Conservation (phyloP, 441 rosid species). For the Gossypium lobatum region DNA sequence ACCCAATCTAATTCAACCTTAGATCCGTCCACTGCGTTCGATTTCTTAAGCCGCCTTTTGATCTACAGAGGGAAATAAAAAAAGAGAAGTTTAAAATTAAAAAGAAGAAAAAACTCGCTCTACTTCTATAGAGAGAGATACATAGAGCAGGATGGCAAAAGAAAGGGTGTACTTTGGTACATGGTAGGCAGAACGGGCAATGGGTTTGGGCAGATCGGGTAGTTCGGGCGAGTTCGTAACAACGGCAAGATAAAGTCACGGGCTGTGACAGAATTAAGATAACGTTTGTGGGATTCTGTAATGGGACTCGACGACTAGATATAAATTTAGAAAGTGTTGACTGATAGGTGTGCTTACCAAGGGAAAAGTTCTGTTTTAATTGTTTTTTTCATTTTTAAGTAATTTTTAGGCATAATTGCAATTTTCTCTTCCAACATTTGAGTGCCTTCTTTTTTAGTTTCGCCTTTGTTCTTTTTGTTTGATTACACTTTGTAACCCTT, state of each 20-base stretch:
- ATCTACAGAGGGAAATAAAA: constrained; percentile 14
- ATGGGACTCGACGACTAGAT: too few species aligned
- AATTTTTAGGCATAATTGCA: too few species aligned
- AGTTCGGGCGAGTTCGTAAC: constrained; percentile 17
- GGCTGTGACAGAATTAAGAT: constrained; percentile 13
- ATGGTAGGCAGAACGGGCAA: constrained; percentile 23
- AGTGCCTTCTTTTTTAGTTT: too few species aligned
- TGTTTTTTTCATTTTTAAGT: too few species aligned
- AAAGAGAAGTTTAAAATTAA: not conserved
- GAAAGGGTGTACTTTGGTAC: constrained; percentile 25
- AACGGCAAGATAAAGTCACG: constrained; percentile 20
- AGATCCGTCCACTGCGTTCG: constrained; percentile 11
- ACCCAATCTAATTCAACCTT: constrained; percentile 11
- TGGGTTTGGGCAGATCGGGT: constrained; percentile 34
- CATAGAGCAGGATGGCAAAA: constrained; percentile 22
- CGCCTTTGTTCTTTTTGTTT: too few species aligned
- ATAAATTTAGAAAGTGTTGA: too few species aligned
- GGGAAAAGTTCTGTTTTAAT: too few species aligned
- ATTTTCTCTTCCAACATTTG: too few species aligned
- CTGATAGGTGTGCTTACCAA: too few species aligned
- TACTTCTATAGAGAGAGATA: not conserved
- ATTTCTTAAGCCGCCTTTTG: constrained; percentile 12
- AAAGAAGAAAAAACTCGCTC: not conserved
- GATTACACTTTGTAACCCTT: too few species aligned
- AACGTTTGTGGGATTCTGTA: too few species aligned